A percentile compares a stretch with the other conserved stretches of the same genome.
phyloP scores from a whole-genome alignment of 371 early-diverging fungal genomes.

The Mortierella sp. region DNA sequence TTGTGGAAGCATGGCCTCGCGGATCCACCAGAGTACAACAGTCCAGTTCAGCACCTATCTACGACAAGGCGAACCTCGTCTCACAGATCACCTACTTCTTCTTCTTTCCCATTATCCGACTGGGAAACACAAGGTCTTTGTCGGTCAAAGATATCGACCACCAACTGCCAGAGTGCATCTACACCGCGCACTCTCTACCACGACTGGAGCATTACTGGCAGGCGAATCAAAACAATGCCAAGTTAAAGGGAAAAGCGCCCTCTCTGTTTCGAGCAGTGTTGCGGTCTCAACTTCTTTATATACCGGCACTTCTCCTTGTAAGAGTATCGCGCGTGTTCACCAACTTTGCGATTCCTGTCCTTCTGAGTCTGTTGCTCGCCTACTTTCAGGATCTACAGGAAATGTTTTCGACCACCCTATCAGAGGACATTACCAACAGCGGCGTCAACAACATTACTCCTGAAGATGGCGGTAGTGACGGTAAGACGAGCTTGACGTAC shows the following conservation, averaged over 20 bases:
- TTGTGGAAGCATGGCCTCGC: conserved; percentile 43
- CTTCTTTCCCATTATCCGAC: conserved; percentile 25
- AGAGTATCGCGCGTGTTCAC: not conserved
- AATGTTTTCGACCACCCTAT: not conserved
- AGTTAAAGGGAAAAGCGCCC: not conserved
- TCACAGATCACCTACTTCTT: conserved; percentile 32
- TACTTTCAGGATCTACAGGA: conserved; percentile 30
- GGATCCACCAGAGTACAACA: conserved; percentile 21
- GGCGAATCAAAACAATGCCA: not conserved
- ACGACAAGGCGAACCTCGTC: conserved; percentile 37
- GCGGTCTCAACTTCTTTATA: not conserved
- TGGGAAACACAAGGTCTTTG: not conserved
- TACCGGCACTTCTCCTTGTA: not conserved
- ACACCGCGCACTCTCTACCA: not conserved
- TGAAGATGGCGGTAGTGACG: not conserved
- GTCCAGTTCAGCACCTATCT: conserved; percentile 18
- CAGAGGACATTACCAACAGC: not conserved
- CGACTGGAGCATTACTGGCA: conserved; percentile 4
- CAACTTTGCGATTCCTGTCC: conserved; percentile 13
- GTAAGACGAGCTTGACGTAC: not conserved
- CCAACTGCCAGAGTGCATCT: not conserved
- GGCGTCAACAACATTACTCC: not conserved
- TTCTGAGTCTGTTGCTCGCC: conserved; percentile 24
- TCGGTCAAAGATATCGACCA: not conserved
- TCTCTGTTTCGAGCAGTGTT: conserved; percentile 13